Evolutionary conservation across 2,329 filamentous ascomycete genomes (phyloP).

Genomic region (Claviceps monticola): DNA sequence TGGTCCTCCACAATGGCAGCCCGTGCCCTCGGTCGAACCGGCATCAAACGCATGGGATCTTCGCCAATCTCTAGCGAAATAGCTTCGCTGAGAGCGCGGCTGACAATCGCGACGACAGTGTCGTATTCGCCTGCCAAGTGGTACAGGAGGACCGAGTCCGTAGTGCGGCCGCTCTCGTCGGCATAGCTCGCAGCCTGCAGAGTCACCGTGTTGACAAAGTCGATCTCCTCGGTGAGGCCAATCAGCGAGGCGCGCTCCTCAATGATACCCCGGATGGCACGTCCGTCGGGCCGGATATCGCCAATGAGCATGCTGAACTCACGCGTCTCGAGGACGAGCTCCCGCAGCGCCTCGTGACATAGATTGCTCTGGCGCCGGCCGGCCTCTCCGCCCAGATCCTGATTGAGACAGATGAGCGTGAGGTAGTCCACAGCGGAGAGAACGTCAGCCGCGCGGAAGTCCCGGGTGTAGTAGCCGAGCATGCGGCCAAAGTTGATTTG

Average conservation of each 20-base stretch:
- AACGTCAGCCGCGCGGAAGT: conserved; percentile 84
- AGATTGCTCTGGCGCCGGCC: conserved; percentile 66
- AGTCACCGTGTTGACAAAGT: conserved; percentile 86
- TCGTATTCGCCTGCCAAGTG: conserved; percentile 93
- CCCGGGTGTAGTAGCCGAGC: conserved; percentile 86
- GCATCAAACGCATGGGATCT: conserved; percentile 62
- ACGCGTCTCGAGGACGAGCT: conserved; percentile 89
- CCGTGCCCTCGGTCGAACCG: conserved; percentile 54
- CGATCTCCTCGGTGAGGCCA: conserved; percentile 61
- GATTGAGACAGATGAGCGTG: conserved; percentile 79
- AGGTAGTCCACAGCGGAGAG: conserved; percentile 90
- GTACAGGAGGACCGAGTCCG: conserved; percentile 87
- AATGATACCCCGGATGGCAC: conserved; percentile 72
- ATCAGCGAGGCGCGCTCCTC: conserved; percentile 76
- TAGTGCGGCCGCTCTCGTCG: conserved; percentile 84
- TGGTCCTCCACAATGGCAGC: conserved; percentile 21
- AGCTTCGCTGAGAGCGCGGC: conserved; percentile 78
- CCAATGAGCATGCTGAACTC: conserved; percentile 91
- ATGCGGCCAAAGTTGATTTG: conserved; percentile 93
- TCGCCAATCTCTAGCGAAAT: conserved; percentile 77
- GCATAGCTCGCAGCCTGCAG: conserved; percentile 83
- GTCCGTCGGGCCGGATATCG: conserved; percentile 77
- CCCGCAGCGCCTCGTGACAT: conserved; percentile 84
- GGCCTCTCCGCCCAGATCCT: conserved; percentile 60
- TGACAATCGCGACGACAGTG: conserved; percentile 80